These are phyloP conservation scores for Termitomyces sp. DNA, from an alignment of 768 basidiomycete genomes.

Conservation along the genomic window DNA sequence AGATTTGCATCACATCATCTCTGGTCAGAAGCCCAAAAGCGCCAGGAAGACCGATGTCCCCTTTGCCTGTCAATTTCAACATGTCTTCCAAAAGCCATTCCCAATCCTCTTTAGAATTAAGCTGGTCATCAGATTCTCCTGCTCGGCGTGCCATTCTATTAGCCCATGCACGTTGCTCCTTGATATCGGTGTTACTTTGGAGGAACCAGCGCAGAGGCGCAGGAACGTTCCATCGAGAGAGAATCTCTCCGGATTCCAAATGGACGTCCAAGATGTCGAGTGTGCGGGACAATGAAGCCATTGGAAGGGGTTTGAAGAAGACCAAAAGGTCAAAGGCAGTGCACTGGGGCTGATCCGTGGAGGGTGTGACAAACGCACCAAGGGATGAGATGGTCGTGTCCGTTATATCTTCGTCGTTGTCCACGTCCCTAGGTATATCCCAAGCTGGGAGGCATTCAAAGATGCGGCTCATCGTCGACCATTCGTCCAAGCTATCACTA, in stretches of 20 bases:
- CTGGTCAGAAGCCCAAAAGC: constrained; percentile 74
- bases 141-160: constrained; percentile 76
- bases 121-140: constrained; percentile 45
- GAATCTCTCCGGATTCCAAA: constrained; percentile 87
- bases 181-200: constrained; percentile 57
- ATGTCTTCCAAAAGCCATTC: constrained; percentile 86
- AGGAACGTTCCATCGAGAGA: constrained; percentile 82
- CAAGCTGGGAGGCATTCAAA: constrained; percentile 97
- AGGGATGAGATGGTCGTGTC: constrained; percentile 80
- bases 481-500: constrained; percentile 60
- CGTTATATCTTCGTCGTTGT: constrained; percentile 66
- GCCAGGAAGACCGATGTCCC: constrained; percentile 57
- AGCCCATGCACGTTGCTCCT: constrained; percentile 79
- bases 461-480: constrained; percentile 83
- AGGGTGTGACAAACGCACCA: constrained; percentile 72
- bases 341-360: constrained; percentile 48
- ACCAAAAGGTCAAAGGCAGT: constrained; percentile 67
- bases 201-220: constrained; percentile 89
- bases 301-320: constrained; percentile 78
- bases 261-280: constrained; percentile 93
- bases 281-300: constrained; percentile 68
- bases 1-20: constrained; percentile 75
- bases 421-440: constrained; percentile 53
- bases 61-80: constrained; percentile 66
- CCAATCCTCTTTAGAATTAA: constrained; percentile 73